Conservation (phyloP, 257 asterid genomes). For the Henckelia pumila region DNA sequence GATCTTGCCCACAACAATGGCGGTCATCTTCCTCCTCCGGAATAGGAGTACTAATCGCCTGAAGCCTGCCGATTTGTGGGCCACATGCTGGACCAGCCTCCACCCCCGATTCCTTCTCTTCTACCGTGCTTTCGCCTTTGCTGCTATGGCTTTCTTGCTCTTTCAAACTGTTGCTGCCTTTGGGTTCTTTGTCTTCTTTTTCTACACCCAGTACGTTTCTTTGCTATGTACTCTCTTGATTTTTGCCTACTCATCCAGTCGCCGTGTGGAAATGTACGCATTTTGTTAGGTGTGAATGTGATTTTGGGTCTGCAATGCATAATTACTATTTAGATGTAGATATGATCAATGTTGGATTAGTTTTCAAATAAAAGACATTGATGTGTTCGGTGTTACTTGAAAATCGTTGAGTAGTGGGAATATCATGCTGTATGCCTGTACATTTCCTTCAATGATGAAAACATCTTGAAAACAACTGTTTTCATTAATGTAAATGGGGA, state of each 20-base stretch:
- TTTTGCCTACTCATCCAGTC: too few relatives aligned
- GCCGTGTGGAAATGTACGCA: background rate
- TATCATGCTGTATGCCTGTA: too few relatives aligned
- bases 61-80: conserved; percentile 50
- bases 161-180: conserved; percentile 46
- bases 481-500: too few relatives aligned
- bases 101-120: conserved; percentile 72
- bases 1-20: conserved; percentile 42
- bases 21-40: conserved; percentile 36
- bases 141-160: conserved; percentile 58
- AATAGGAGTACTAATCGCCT: conserved; percentile 15
- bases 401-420: too few relatives aligned
- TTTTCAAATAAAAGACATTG: too few relatives aligned
- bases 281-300: too few relatives aligned
- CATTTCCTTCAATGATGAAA: too few relatives aligned
- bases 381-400: too few relatives aligned
- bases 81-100: conserved; percentile 72
- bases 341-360: too few relatives aligned
- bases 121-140: conserved; percentile 65
- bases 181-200: conserved; percentile 70
- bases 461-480: too few relatives aligned
- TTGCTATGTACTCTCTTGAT: background rate
- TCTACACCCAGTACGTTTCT: conserved; percentile 74
- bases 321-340: too few relatives aligned
- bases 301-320: too few relatives aligned